Conservation (phyloP, 2,329 filamentous ascomycete species). For the Botrytis paeoniae region DNA sequence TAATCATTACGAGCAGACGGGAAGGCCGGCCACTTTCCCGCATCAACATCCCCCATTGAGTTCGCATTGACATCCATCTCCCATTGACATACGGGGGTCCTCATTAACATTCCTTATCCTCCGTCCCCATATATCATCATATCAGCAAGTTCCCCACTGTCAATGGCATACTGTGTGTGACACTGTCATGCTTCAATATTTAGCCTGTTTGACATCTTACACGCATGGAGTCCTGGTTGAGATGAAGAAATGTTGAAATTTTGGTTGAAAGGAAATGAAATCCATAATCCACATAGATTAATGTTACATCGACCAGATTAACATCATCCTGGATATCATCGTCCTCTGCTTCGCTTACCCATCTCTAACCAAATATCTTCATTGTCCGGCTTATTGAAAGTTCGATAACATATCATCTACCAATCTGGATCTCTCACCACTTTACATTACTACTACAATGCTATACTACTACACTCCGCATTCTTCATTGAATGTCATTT, state of each 20-base stretch:
- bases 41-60: not conserved
- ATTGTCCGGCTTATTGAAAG: not conserved
- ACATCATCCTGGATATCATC: not conserved
- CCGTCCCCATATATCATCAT: not conserved
- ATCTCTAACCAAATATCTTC: conserved; percentile 1
- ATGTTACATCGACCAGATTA: not conserved
- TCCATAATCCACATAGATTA: not conserved
- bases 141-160: not conserved
- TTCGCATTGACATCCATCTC: not conserved
- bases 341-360: not conserved
- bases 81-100: not conserved
- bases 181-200: not conserved
- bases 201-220: not conserved
- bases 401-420: conserved; percentile 6
- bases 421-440: not conserved
- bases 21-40: not conserved
- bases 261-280: conserved; percentile 2
- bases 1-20: not conserved
- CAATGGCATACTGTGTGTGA: not conserved
- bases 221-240: not conserved
- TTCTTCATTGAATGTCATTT: conserved; percentile 1
- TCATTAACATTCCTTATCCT: not conserved
- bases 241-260: not conserved
- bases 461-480: not conserved
- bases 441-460: not conserved